These are phyloP conservation scores for Pyrus pyrifolia DNA, from an alignment of 306 rosid genomes.

Conservation along the genomic window DNA sequence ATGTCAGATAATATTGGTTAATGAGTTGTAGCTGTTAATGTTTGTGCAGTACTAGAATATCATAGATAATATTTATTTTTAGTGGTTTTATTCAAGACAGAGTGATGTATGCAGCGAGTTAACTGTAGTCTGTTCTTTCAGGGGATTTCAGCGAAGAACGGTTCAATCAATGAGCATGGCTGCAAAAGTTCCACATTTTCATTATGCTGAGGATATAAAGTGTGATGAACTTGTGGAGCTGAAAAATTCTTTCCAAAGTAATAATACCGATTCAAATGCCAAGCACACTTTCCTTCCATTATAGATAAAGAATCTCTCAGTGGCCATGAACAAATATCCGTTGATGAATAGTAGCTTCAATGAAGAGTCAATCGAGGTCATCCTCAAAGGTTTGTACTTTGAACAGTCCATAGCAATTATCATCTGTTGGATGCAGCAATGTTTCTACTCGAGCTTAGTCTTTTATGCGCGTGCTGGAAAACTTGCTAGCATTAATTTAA, in stretches of 20 bases:
- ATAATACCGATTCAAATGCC: constrained; percentile 54
- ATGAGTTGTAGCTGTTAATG: neutral
- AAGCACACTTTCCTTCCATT: constrained; percentile 87
- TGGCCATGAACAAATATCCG: constrained; percentile 74
- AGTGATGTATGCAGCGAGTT: neutral
- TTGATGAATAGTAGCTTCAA: constrained; percentile 73
- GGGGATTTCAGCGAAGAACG: constrained; percentile 91
- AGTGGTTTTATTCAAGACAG: constrained; percentile 1
- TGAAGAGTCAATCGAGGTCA: constrained; percentile 67
- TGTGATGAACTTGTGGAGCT: constrained; percentile 70
- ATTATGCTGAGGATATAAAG: constrained; percentile 80
- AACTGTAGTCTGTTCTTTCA: constrained; percentile 23
- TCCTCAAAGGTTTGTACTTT: constrained; percentile 61
- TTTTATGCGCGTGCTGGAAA: too few relatives aligned
- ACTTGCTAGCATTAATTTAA: neutral
- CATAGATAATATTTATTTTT: neutral
- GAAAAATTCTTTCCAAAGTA: constrained; percentile 67
- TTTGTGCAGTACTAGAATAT: neutral
- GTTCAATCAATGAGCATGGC: constrained; percentile 79
- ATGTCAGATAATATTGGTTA: neutral
- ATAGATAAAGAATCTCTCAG: constrained; percentile 66
- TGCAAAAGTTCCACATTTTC: constrained; percentile 91
- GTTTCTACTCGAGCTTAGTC: neutral
- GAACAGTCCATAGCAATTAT: neutral
- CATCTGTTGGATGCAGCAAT: neutral